These are phyloP conservation scores for Ogataea populi-albae DNA, from an alignment of 805 yeast species.

Conservation along the genomic window DNA sequence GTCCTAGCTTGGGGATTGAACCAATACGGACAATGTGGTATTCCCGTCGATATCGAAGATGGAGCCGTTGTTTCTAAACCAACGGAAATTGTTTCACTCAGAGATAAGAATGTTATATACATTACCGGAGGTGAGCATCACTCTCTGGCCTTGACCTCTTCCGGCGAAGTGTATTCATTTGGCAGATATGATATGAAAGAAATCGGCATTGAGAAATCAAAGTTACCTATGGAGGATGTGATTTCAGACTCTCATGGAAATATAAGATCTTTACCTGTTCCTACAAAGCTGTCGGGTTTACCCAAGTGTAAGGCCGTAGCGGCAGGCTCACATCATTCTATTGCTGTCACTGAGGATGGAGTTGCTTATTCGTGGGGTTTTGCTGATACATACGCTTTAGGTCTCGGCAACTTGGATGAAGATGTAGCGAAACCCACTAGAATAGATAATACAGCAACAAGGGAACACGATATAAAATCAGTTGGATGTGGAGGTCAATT, in stretches of 20 bases:
- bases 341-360: slow-evolving; percentile 84
- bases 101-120: slow-evolving; percentile 52
- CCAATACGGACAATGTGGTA: slow-evolving; percentile 95
- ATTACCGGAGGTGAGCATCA: slow-evolving; percentile 97
- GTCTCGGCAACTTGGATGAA: slow-evolving; percentile 80
- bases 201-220: slow-evolving; percentile 68
- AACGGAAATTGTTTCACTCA: slow-evolving; percentile 63
- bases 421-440: slow-evolving; percentile 88
- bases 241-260: slow-evolving; percentile 77
- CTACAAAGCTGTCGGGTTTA: slow-evolving; percentile 61
- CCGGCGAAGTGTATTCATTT: slow-evolving; percentile 76
- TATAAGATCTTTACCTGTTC: slow-evolving; percentile 81
- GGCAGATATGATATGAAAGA: slow-evolving; percentile 95
- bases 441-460: slow-evolving; percentile 92
- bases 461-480: slow-evolving; percentile 61
- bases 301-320: slow-evolving; percentile 62
- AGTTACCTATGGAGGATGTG: slow-evolving; percentile 65
- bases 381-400: slow-evolving; percentile 95
- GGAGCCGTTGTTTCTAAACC: slow-evolving; percentile 81
- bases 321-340: slow-evolving; percentile 88
- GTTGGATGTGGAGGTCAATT: slow-evolving; percentile 98
- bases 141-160: slow-evolving; percentile 66
- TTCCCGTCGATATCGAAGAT: slow-evolving; percentile 72
- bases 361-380: slow-evolving; percentile 95
- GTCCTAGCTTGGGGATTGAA: slow-evolving; percentile 94